Conservation (phyloP, 108 stramenopile genomes). For the Craspedostauros australis region DNA sequence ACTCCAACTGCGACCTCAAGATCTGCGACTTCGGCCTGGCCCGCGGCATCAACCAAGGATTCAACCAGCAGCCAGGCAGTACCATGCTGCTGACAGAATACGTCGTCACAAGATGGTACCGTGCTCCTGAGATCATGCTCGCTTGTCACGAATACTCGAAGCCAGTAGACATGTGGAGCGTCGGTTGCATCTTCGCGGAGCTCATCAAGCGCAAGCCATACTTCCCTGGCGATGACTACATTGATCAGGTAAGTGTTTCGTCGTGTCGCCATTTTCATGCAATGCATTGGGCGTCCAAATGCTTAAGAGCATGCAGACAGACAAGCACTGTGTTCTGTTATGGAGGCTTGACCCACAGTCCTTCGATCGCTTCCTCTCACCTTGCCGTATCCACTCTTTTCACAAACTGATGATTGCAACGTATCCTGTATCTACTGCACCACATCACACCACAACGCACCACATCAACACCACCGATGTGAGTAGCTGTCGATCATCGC, state of each 20-base stretch:
- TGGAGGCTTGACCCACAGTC: background rate
- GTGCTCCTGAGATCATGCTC: slow-evolving; percentile 99
- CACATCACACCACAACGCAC: too few relatives aligned
- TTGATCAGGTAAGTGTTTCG: slow-evolving; percentile 92
- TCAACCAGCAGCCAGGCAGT: slow-evolving; percentile 35
- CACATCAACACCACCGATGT: too few relatives aligned
- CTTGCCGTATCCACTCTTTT: too few relatives aligned
- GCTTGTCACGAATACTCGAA: slow-evolving; percentile 98
- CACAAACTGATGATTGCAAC: too few relatives aligned
- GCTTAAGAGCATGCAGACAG: background rate
- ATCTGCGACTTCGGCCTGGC: slow-evolving; percentile 99
- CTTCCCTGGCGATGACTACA: slow-evolving; percentile 99
- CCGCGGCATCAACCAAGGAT: slow-evolving; percentile 69
- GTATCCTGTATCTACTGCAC: too few relatives aligned
- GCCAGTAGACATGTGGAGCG: slow-evolving; percentile 94
- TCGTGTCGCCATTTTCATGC: slow-evolving; percentile 16
- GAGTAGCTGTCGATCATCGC: slow-evolving; percentile 84
- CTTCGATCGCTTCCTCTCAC: slow-evolving; percentile 6
- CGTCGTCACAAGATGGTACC: slow-evolving; percentile 98
- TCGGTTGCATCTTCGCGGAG: slow-evolving; percentile 99
- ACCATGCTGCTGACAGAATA: slow-evolving; percentile 87
- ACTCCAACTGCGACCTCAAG: slow-evolving; percentile 98
- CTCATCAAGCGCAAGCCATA: slow-evolving; percentile 91
- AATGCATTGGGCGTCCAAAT: too few relatives aligned
- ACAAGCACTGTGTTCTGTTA: background rate